These are phyloP conservation scores for Tetrapisispora nanseiensis DNA, from an alignment of 805 yeast species.

Conservation along the genomic window DNA sequence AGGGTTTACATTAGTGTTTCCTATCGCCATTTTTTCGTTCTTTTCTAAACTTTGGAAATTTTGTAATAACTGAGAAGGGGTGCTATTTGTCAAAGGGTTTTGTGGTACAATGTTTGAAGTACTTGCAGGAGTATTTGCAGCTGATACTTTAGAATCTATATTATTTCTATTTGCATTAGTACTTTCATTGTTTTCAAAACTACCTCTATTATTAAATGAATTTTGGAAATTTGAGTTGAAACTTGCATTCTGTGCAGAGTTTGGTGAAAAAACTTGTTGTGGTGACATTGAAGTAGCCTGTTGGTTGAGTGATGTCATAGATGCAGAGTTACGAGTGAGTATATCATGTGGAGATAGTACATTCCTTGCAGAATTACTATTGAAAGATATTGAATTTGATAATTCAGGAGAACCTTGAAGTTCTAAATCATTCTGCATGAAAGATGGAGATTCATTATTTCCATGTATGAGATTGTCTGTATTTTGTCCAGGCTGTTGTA, in stretches of 20 bases:
- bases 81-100: conserved; percentile 14
- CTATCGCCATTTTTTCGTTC: conserved; percentile 4
- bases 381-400: background rate
- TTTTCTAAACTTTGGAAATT: background rate
- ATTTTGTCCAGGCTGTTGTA: background rate
- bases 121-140: conserved; percentile 7
- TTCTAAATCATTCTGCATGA: background rate
- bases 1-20: background rate
- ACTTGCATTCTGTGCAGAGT: conserved; percentile 4
- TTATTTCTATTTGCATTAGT: conserved; percentile 1
- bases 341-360: conserved; percentile 28
- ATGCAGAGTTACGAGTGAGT: conserved; percentile 21
- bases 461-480: background rate
- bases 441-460: background rate
- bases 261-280: conserved; percentile 19
- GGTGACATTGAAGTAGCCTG: conserved; percentile 17
- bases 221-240: background rate
- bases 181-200: background rate
- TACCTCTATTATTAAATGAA: background rate
- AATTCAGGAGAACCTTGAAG: background rate
- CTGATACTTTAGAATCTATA: background rate
- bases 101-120: conserved; percentile 18
- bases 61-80: conserved; percentile 3
- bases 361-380: background rate
- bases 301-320: conserved; percentile 6